Percentiles rank a stretch among this genome's conserved stretches.
Conservation (phyloP, 2,329 filamentous ascomycete genomes). For the Calycina herbarum region DNA sequence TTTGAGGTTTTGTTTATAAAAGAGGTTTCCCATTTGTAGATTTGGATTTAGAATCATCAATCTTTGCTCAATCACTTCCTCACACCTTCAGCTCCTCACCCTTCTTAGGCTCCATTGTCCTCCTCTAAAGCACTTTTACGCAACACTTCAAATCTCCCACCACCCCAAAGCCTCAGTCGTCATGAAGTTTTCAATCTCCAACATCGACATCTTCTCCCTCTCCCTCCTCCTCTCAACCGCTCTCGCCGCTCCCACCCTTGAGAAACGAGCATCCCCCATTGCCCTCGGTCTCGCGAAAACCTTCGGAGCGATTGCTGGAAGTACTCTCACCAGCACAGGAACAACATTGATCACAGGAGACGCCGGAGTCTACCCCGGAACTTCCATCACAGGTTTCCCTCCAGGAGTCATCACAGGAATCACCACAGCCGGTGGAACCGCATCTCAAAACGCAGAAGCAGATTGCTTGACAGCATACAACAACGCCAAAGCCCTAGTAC, state of each 20-base stretch:
- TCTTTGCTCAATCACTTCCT: background rate
- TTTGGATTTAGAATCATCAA: background rate
- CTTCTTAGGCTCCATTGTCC: background rate
- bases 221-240: background rate
- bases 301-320: background rate
- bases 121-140: background rate
- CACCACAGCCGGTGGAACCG: background rate
- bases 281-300: background rate
- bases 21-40: background rate
- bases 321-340: background rate
- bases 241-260: background rate
- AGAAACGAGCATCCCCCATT: background rate
- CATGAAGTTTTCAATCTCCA: background rate
- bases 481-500: background rate
- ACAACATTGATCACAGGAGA: background rate
- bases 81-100: background rate
- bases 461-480: background rate
- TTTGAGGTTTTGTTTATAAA: background rate
- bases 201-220: background rate
- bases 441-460: background rate
- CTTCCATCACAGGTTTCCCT: background rate
- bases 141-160: background rate
- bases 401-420: background rate
- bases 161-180: background rate
- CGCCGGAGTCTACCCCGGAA: background rate